Base-by-base conservation (phyloP, 768 basidiomycete species). In the Mycena vitilis region DNA sequence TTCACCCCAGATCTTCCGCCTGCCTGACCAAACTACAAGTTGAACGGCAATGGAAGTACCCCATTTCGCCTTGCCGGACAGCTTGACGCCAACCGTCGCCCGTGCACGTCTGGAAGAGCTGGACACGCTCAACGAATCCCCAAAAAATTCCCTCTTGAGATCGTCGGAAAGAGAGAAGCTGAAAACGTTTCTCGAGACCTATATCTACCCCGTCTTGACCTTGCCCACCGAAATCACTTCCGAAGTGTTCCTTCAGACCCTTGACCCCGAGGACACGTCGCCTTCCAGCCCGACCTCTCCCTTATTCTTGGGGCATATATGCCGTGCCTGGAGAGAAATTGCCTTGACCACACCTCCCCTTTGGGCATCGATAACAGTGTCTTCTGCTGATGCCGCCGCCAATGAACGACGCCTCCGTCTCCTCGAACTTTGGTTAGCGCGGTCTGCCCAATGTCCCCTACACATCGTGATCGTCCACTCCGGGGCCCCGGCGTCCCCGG, bases 171-270 rank as follows among this genome's bases (percentile, higher is more conserved):
- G 13, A 18, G 10, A 47, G 45, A 18, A 3, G 16, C 45, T 47
- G 8, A 3, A 47, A 47, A 47, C 45, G 3, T n/a, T 4, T n/a
- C 52, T 53, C 34, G 52, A 36, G 15, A 18, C 52, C 7, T 53
- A 53, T 34, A 18, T 53, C 25, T 53, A 53, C 52, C 52, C 52
- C 16, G 18, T 55, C 54, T 18, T 55, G 37, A 55, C 11, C 8
- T 40, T 55, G 36, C 54, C 54, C 16, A 22, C 40, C 38, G 54
- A 55, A 55, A 55, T 55, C 20, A 55, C 37, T 9, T 55, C 54
- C 37, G 54, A 55, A 36, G 40, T 55, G 8, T 55, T 55, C 18
- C 18, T 38, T 20, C 54, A 55, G 20, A 20, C 5, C n/a, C 54
- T 55, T 51, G 49, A 51, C 16, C 25, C 22, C 8, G n/a, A 47